These are phyloP conservation scores for Cymbopogon flexuosus DNA, from an alignment of 202 grass and related monocot species.

Conservation along the genomic window DNA sequence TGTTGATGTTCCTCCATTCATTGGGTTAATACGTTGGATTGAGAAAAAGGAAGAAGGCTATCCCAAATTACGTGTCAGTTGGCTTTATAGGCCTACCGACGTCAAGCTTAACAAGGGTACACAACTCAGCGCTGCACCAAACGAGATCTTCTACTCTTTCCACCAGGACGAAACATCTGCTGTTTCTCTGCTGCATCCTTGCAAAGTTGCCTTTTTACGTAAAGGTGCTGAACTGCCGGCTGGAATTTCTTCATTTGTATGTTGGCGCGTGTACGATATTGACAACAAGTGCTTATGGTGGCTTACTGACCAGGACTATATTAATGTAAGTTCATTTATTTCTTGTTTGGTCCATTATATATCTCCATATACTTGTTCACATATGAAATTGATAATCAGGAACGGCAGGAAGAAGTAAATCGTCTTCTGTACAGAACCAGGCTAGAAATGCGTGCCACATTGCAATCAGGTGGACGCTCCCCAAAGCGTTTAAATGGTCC, in stretches of 20 bases:
- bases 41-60: constrained; percentile 52
- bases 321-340: constrained; percentile 60
- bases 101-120: constrained; percentile 69
- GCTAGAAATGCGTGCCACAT: constrained; percentile 58
- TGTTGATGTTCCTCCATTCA: constrained; percentile 72
- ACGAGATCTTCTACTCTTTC: constrained; percentile 98
- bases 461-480: constrained; percentile 54
- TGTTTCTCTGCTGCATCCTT: constrained; percentile 81
- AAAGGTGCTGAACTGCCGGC: constrained; percentile 70
- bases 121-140: constrained; percentile 55
- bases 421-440: constrained; percentile 52
- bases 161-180: constrained; percentile 84
- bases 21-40: constrained; percentile 81
- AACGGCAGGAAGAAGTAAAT: constrained; percentile 74
- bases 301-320: constrained; percentile 85
- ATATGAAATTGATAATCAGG: constrained; percentile 37
- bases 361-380: background rate
- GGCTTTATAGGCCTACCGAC: constrained; percentile 81
- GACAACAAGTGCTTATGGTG: constrained; percentile 94
- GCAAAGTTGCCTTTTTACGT: constrained; percentile 89
- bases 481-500: constrained; percentile 50
- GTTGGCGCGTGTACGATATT: constrained; percentile 87
- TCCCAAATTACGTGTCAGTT: constrained; percentile 70
- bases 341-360: background rate
- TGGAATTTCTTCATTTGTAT: constrained; percentile 76